Evolutionary conservation across 345 rosid species (phyloP).

Genomic region (Psidium friedrichsthalianum): DNA sequence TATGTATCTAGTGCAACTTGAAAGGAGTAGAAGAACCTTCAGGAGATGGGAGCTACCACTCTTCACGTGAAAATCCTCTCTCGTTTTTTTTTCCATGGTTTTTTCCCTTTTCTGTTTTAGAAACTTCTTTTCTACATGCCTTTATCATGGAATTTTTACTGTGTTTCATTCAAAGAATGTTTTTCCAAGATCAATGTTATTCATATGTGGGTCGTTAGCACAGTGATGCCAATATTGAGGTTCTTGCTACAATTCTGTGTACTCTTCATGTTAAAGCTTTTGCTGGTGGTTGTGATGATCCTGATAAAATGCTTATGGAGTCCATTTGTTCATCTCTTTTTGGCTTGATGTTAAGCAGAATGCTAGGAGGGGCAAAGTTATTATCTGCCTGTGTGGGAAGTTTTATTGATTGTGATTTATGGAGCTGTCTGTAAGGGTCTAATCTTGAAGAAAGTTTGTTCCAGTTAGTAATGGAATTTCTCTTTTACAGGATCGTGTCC

Average conservation of each 20-base stretch:
- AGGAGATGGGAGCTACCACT: not conserved
- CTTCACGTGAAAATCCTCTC: not conserved
- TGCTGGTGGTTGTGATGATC: not conserved
- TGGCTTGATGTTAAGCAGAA: not conserved
- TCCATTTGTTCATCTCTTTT: not conserved
- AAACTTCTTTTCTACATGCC: not conserved
- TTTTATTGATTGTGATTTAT: not conserved
- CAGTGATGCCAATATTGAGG: not conserved
- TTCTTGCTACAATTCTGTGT: not conserved
- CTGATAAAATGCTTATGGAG: not conserved
- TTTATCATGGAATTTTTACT: not conserved
- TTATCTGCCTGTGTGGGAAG: not conserved
- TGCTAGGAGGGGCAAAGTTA: not conserved
- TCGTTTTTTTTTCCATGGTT: not conserved
- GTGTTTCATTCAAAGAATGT: not conserved
- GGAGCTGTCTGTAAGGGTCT: not conserved
- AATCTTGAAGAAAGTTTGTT: not conserved
- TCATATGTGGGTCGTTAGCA: not conserved
- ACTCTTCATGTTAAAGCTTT: not conserved
- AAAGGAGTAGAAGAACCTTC: not conserved
- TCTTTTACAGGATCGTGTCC: slow-evolving; percentile 53
- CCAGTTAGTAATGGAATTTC: not conserved
- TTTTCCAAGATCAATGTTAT: not conserved
- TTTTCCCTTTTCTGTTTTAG: not conserved
- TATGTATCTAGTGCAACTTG: not conserved